phyloP scores from a whole-genome alignment of 2,329 filamentous ascomycete genomes.

The Samsoniella hepiali region DNA sequence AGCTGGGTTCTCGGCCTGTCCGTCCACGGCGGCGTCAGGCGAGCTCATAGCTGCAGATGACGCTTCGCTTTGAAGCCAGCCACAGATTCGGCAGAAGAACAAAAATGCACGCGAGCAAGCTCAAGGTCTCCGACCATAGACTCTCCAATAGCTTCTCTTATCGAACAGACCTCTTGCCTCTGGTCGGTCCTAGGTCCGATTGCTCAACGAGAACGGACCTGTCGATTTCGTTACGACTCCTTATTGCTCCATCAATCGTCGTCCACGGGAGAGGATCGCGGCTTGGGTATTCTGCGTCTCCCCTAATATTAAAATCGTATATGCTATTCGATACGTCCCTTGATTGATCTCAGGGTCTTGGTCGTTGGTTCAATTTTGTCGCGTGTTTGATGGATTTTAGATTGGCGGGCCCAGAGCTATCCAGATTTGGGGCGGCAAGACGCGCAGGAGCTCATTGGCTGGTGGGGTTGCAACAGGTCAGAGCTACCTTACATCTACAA shows the following conservation, averaged over 20 bases:
- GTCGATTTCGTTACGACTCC: neutral
- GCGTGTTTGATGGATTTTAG: constrained; percentile 14
- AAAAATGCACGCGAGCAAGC: neutral
- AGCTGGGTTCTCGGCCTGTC: neutral
- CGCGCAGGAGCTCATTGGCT: constrained; percentile 14
- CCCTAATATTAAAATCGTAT: neutral
- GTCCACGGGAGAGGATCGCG: neutral
- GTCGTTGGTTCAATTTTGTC: constrained; percentile 1
- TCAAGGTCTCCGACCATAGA: neutral
- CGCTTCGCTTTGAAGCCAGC: neutral
- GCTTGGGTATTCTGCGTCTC: too few species aligned
- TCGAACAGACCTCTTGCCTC: neutral
- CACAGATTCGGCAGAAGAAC: neutral
- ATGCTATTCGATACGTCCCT: neutral
- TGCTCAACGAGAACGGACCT: constrained; percentile 6
- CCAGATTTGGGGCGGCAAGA: constrained; percentile 9
- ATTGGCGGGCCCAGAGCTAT: constrained; percentile 6
- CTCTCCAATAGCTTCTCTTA: neutral
- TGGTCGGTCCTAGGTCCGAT: neutral
- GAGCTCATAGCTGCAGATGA: neutral
- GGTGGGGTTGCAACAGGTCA: constrained; percentile 4
- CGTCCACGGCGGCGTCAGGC: neutral
- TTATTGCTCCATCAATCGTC: constrained; percentile 14
- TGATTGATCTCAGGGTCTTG: neutral
- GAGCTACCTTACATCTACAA: too few species aligned